Conservation (phyloP, 2,329 filamentous ascomycete species). For the Sclerotinia trifoliorum region DNA sequence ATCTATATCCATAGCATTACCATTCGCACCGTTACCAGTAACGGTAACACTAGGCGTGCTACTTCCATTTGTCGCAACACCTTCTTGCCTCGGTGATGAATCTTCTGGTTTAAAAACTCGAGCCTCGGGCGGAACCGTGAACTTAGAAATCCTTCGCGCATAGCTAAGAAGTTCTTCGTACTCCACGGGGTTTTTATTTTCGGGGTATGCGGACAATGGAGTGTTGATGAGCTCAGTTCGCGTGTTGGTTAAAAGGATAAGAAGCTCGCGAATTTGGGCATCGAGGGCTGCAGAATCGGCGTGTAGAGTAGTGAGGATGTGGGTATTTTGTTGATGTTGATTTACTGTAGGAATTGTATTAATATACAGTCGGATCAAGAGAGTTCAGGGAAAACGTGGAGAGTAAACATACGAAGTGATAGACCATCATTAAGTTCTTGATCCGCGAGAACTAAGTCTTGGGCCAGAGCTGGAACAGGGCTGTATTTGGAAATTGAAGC, state of each 20-base stretch:
- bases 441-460: conserved; percentile 70
- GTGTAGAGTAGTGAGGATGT: conserved; percentile 67
- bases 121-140: conserved; percentile 60
- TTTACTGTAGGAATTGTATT: conserved; percentile 53
- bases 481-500: conserved; percentile 83
- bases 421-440: conserved; percentile 64
- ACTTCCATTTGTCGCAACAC: conserved; percentile 34
- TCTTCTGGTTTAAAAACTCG: conserved; percentile 15
- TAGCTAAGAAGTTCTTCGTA: conserved; percentile 75
- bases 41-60: conserved; percentile 31
- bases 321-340: conserved; percentile 71
- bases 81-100: conserved; percentile 5
- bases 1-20: conserved; percentile 30
- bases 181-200: conserved; percentile 54
- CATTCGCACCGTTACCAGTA: conserved; percentile 16
- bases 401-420: conserved; percentile 53
- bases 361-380: neutral
- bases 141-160: conserved; percentile 76
- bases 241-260: conserved; percentile 67
- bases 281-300: conserved; percentile 65
- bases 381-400: neutral
- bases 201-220: conserved; percentile 55
- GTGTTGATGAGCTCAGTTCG: conserved; percentile 70
- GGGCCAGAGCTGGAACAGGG: conserved; percentile 64
- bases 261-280: conserved; percentile 67